Evolutionary conservation across 352 stramenopile species (phyloP).

Genomic region (Phytophthora kernoviae): DNA sequence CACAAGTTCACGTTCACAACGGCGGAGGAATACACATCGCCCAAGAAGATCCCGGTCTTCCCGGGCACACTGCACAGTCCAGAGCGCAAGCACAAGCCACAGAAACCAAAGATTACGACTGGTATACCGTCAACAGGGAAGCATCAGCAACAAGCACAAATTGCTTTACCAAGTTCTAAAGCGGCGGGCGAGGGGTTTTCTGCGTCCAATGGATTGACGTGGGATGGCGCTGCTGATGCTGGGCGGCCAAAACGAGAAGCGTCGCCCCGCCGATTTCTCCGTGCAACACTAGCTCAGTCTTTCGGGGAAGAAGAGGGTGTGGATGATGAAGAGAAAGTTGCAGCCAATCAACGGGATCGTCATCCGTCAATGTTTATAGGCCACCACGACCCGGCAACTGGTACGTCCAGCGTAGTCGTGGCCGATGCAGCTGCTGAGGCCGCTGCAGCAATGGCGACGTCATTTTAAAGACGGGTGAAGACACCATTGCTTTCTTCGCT

Average conservation of each 20-base stretch:
- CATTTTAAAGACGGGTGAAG: conserved; percentile 84
- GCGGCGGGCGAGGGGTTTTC: conserved; percentile 2
- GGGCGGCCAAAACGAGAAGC: conserved; percentile 53
- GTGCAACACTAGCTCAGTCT: conserved; percentile 48
- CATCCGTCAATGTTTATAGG: conserved; percentile 49
- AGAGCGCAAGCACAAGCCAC: conserved; percentile 32
- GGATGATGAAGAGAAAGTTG: conserved; percentile 23
- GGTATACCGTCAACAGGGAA: conserved; percentile 13
- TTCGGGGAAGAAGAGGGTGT: conserved; percentile 23
- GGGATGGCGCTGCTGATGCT: conserved; percentile 15
- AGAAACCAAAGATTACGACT: conserved; percentile 16
- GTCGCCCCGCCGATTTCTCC: conserved; percentile 70
- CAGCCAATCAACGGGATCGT: conserved; percentile 32
- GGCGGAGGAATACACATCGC: conserved; percentile 68
- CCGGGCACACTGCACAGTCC: conserved; percentile 65
- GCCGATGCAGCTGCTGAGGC: conserved; percentile 54
- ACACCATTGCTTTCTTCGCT: conserved; percentile 95
- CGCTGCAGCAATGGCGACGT: conserved; percentile 51
- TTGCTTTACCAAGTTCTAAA: conserved; percentile 14
- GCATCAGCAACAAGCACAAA: conserved; percentile 9
- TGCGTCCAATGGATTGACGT: conserved; percentile 5
- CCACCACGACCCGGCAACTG: conserved; percentile 52
- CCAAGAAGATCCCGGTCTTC: conserved; percentile 80
- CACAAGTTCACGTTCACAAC: conserved; percentile 80
- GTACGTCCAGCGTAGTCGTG: conserved; percentile 34